Evolutionary conservation across 2,329 filamentous ascomycete species (phyloP), one percentile per base, ranked within the genome.

Genomic region (Arthrobotrys megalospora): DNA sequence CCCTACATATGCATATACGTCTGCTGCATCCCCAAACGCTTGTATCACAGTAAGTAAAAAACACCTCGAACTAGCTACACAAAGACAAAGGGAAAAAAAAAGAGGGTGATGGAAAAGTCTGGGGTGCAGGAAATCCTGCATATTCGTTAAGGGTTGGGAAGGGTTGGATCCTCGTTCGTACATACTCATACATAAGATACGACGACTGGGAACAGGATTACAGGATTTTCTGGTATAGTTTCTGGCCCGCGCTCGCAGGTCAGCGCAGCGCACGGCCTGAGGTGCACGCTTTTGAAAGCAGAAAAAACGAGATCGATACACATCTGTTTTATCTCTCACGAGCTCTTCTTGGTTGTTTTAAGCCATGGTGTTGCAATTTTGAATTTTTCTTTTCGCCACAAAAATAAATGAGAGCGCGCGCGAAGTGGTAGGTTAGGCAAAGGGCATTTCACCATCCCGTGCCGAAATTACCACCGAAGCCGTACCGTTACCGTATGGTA

Each of bases 121-220:
- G 73, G 73, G 73, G 73, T 77, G 73, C 73, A 77, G 73, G 48
- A 69, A 58, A 70, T 60, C 66, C 73, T 77, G 66, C 65, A 76
- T 77, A 53, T 38, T 66, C 41, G 45, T 72, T 64, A 48, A 48
- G 55, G 55, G 34, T 60, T 60, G 36, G 55, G 55, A 43, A 43
- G 52, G 52, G 52, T 58, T 58, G 52, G 55, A 43, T 60, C 55
- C 55, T 60, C 36, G 55, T 43, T 43, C 34, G 65, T 58, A 58
- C 50, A 55, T 60, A 60, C 34, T 48, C 50, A 55, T 60, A 60
- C 34, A 60, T 45, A 12, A 45, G 41, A 45, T 52, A 52, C 48
- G 45, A 24, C 24, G 43, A 45, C 6, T 28, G 24, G 24, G 24
- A 28, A 28, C 24, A 28, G 43, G n/a, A 50, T 50, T 21, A 50